Evolutionary conservation across 768 basidiomycete genomes (phyloP).

Genomic region (Mycena crocata): DNA sequence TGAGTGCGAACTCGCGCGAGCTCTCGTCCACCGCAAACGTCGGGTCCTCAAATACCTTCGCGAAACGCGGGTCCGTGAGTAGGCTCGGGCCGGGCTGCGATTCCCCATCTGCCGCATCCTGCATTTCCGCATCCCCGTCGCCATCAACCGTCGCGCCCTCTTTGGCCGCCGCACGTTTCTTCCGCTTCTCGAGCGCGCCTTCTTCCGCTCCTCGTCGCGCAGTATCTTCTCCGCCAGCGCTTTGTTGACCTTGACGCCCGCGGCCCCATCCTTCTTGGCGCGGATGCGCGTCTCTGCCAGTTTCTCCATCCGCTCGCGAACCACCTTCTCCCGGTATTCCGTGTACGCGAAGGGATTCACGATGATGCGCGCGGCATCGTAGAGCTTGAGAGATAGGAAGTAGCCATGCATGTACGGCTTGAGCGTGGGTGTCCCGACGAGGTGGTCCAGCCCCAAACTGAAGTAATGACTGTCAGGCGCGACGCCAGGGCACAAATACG

Average conservation of each 20-base stretch:
- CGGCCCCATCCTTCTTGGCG: constrained; percentile 68
- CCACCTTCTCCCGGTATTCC: constrained; percentile 90
- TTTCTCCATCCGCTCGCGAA: constrained; percentile 92
- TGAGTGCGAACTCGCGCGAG: constrained; percentile 88
- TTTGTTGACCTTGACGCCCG: constrained; percentile 78
- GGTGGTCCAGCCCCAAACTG: constrained; percentile 94
- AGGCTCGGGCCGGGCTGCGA: constrained; percentile 52
- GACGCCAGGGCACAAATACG: not conserved
- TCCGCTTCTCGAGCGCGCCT: constrained; percentile 68
- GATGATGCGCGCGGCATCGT: constrained; percentile 94
- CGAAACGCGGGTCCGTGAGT: constrained; percentile 90
- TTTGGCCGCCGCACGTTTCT: constrained; percentile 54
- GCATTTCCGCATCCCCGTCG: constrained; percentile 46
- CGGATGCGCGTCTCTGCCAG: constrained; percentile 94
- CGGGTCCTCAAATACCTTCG: constrained; percentile 89
- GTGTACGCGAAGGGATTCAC: constrained; percentile 96
- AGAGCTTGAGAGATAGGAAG: constrained; percentile 95
- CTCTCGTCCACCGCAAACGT: constrained; percentile 93
- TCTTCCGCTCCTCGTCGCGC: constrained; percentile 70
- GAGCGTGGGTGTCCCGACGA: constrained; percentile 93
- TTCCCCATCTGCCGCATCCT: constrained; percentile 34
- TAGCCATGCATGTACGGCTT: constrained; percentile 99
- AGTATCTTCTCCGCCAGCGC: constrained; percentile 88
- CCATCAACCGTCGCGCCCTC: constrained; percentile 53
- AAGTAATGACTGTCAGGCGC: constrained; percentile 14